Base-by-base conservation (phyloP, 2,329 filamentous ascomycete species). In the Tolypocladium guangdongense region DNA sequence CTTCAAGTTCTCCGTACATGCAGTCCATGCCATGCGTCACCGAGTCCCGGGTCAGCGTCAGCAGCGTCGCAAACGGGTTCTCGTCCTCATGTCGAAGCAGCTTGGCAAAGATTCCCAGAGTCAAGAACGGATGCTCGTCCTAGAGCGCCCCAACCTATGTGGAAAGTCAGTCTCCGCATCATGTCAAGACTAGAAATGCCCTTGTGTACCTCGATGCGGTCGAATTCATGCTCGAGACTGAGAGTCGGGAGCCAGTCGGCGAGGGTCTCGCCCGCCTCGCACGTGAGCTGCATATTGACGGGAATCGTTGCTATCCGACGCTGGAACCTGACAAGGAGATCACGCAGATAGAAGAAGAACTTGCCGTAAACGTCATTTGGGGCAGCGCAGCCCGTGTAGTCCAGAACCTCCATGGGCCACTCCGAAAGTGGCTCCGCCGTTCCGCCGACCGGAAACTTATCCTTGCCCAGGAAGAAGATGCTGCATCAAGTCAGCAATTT, bases 341-440 rank as follows among this genome's bases (percentile, higher is more conserved):
- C 45, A 18, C 60, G 57, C 5, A 66, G 47, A n/a, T 61, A 65
- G 52, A 58, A 62, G 14, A 61, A 63, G 58, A 64, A 58, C 51
- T 63, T 64, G 27, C 64, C 64, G 50, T 65, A 66, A 5, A 61
- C 56, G 47, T 66, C 64, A 11, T 63, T 61, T 12, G 43, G 27
- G 1, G 62, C 58, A 20, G 55, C 53, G 12, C 55, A 54, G 14
- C 37, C 53, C 0, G 33, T 3, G 27, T 58, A 54, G 12, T 64
- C 61, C 11, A 63, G 53, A 2, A 64, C 30, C 37, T 60, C 58
- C 55, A 64, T 63, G 2, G 63, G 59, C 63, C 64, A 66, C 43
- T 66, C 64, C 0, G 55, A 49, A 12, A 66, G 54, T 7, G 64
- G 63, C 46, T 66, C 64, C 4, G 46, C 43, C 2, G 56, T 54